Evolutionary conservation across 2,329 filamentous ascomycete species (phyloP).

Genomic region (Botrytis sinoallii): DNA sequence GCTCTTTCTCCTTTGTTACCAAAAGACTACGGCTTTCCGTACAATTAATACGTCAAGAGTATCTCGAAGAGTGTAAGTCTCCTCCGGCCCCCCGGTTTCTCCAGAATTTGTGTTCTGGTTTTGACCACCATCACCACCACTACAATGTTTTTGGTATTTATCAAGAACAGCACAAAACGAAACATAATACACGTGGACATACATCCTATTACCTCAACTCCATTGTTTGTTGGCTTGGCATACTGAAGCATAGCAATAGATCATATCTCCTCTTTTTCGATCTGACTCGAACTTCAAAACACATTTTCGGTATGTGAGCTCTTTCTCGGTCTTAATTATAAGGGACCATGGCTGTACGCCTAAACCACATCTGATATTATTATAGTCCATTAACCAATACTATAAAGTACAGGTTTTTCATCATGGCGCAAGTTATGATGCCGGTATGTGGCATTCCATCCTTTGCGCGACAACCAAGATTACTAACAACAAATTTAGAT

Average conservation of each 20-base stretch:
- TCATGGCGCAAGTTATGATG: slow-evolving; percentile 13
- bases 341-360: not conserved
- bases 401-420: not conserved
- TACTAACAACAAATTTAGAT: not conserved
- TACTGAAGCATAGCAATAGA: not conserved
- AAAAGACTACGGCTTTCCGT: not conserved
- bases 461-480: not conserved
- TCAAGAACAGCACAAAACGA: not conserved
- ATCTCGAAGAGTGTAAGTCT: not conserved
- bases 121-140: not conserved
- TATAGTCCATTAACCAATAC: not conserved
- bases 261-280: not conserved
- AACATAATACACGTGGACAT: not conserved
- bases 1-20: not conserved
- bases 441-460: not conserved
- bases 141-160: not conserved
- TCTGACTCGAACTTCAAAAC: not conserved
- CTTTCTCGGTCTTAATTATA: not conserved
- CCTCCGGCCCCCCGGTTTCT: not conserved
- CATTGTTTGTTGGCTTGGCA: not conserved
- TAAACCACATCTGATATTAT: not conserved
- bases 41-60: not conserved
- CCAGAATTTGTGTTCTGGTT: not conserved
- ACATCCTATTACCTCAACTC: too few relatives aligned
- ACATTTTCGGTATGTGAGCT: not conserved